Conservation (phyloP, 208 protist species). For the Vickermania spadyakhi region DNA sequence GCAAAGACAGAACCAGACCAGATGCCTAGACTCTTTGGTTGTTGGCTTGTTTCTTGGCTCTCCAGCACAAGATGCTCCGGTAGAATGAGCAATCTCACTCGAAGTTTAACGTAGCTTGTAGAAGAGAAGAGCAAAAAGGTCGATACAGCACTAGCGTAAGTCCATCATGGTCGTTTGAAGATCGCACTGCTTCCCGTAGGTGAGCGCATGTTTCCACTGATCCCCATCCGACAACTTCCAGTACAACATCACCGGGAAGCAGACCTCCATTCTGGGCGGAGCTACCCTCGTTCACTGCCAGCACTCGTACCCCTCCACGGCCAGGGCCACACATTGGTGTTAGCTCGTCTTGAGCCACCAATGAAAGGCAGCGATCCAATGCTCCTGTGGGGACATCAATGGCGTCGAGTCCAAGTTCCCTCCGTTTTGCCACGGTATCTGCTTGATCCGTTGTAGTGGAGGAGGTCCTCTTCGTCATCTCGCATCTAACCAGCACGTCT, state of each 20-base stretch:
- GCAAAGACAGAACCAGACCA: no score
- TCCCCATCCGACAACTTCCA: constrained; percentile 11
- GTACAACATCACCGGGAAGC: constrained; percentile 30
- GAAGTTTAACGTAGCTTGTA: no score
- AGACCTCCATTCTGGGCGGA: constrained; percentile 16
- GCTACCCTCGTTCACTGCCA: constrained; percentile 17
- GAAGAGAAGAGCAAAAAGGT: constrained; percentile 11
- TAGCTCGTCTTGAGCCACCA: background rate
- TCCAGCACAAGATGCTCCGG: no score
- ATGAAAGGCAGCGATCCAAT: constrained; percentile 7
- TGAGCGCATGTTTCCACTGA: constrained; percentile 24
- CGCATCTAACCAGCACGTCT: no score
- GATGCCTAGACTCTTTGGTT: no score
- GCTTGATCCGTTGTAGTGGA: no score
- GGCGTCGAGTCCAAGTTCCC: constrained; percentile 33
- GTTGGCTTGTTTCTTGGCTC: no score
- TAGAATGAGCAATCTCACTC: no score
- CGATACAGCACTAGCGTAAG: constrained; percentile 36
- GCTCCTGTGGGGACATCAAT: constrained; percentile 28
- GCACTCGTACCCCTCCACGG: constrained; percentile 35
- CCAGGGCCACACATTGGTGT: constrained; percentile 9
- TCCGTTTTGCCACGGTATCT: background rate
- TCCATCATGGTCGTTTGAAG: constrained; percentile 6
- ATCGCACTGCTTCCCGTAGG: constrained; percentile 19
- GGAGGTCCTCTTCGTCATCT: no score